phyloP scores from a whole-genome alignment of 495 filamentous ascomycete genomes.

The Penicillium manginii region DNA sequence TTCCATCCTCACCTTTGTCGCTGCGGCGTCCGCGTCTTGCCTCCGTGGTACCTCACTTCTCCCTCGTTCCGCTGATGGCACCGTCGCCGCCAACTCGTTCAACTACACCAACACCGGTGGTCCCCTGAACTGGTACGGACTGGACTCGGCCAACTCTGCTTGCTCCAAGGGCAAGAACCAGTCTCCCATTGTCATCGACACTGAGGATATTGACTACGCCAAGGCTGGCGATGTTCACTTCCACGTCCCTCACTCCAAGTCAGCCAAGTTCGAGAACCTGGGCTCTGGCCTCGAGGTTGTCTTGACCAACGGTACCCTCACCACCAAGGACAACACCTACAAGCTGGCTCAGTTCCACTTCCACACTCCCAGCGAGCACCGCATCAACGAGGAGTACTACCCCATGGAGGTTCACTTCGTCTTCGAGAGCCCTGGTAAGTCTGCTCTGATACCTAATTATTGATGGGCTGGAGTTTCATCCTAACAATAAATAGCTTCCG shows the following conservation, averaged over 20 bases:
- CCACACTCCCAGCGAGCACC: constrained; percentile 71
- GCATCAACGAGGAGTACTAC: constrained; percentile 56
- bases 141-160: constrained; percentile 39
- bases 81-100: constrained; percentile 19
- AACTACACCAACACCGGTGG: constrained; percentile 55
- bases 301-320: constrained; percentile 43
- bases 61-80: constrained; percentile 20
- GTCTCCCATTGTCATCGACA: constrained; percentile 64
- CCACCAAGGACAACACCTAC: constrained; percentile 49
- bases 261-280: constrained; percentile 60
- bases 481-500: constrained; percentile 14
- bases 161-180: constrained; percentile 61
- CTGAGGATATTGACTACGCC: constrained; percentile 31
- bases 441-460: constrained; percentile 13
- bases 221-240: constrained; percentile 38
- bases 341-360: constrained; percentile 69
- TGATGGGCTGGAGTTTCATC: neutral
- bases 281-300: constrained; percentile 63
- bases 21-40: constrained; percentile 17
- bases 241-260: constrained; percentile 42
- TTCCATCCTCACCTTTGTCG: constrained; percentile 16
- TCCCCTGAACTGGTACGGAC: constrained; percentile 61
- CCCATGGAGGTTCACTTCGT: constrained; percentile 71
- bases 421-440: constrained; percentile 52
- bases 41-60: constrained; percentile 21